Conservation (phyloP, 2,329 filamentous ascomycete genomes). For the Penicillium occitanis region DNA sequence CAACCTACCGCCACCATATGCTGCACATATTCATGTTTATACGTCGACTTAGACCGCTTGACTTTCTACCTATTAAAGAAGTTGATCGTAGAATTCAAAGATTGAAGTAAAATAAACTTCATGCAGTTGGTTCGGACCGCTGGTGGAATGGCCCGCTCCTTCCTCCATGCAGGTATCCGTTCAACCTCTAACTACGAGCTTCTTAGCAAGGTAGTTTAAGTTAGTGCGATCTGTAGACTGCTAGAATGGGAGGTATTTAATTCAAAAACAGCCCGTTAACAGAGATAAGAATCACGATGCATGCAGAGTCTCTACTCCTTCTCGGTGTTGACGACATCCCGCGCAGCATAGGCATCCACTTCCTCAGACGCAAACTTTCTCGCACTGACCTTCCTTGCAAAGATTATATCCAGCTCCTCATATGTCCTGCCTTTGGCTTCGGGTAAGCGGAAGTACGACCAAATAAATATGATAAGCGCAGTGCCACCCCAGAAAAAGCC, state of each 20-base stretch:
- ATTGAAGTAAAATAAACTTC: neutral
- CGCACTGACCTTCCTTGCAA: slow-evolving; percentile 68
- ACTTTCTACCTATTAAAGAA: neutral
- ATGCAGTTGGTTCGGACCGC: neutral
- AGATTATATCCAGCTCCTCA: slow-evolving; percentile 44
- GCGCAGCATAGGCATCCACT: slow-evolving; percentile 56
- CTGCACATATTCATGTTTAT: neutral
- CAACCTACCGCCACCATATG: neutral
- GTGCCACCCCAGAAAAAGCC: slow-evolving; percentile 33
- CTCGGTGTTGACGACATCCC: slow-evolving; percentile 20
- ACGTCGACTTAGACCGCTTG: neutral
- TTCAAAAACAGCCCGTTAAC: neutral
- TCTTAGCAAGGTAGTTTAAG: neutral
- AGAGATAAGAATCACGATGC: neutral
- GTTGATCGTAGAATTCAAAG: neutral
- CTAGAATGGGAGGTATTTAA: no score
- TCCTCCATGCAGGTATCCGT: neutral
- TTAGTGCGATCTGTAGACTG: neutral
- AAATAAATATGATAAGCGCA: slow-evolving; percentile 19
- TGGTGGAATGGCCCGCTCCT: neutral
- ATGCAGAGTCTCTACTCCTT: slow-evolving; percentile 2
- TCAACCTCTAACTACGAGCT: neutral
- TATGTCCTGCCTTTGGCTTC: slow-evolving; percentile 41
- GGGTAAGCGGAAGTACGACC: slow-evolving; percentile 21
- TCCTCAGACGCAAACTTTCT: slow-evolving; percentile 66